Evolutionary conservation across 345 rosid species (phyloP).

Genomic region (Turritis glabra): DNA sequence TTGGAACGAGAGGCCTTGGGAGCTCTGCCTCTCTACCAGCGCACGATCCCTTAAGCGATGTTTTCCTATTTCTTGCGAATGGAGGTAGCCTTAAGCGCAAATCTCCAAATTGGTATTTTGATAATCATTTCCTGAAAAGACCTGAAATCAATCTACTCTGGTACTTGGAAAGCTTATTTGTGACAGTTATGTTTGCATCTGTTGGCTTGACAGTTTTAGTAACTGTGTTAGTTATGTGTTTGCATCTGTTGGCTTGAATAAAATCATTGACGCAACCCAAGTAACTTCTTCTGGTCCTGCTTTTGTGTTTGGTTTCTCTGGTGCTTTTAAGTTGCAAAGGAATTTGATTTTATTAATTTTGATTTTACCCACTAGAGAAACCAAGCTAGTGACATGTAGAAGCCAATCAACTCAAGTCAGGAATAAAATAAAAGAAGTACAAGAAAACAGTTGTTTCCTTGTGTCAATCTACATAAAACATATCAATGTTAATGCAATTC

Average conservation of each 20-base stretch:
- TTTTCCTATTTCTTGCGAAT: not conserved
- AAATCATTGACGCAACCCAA: not conserved
- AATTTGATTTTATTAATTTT: too few species aligned
- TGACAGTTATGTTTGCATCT: not conserved
- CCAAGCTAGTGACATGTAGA: not conserved
- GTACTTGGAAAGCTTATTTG: too few species aligned
- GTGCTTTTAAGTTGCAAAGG: not conserved
- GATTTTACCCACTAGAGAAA: too few species aligned
- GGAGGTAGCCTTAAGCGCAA: not conserved
- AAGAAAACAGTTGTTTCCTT: not conserved
- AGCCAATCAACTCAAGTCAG: not conserved
- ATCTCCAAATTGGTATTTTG: not conserved
- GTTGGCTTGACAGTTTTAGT: not conserved
- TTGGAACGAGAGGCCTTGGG: slow-evolving; percentile 4
- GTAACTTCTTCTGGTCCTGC: not conserved
- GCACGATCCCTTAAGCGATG: not conserved
- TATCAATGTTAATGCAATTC: not conserved
- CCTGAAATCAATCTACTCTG: too few species aligned
- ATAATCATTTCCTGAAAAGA: too few species aligned
- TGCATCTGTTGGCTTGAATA: not conserved
- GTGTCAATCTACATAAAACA: not conserved
- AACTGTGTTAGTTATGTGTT: not conserved
- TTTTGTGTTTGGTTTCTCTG: not conserved
- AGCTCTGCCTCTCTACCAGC: not conserved
- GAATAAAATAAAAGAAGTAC: too few species aligned